phyloP scores from a whole-genome alignment of 495 filamentous ascomycete genomes.

The Monascus purpureus region DNA sequence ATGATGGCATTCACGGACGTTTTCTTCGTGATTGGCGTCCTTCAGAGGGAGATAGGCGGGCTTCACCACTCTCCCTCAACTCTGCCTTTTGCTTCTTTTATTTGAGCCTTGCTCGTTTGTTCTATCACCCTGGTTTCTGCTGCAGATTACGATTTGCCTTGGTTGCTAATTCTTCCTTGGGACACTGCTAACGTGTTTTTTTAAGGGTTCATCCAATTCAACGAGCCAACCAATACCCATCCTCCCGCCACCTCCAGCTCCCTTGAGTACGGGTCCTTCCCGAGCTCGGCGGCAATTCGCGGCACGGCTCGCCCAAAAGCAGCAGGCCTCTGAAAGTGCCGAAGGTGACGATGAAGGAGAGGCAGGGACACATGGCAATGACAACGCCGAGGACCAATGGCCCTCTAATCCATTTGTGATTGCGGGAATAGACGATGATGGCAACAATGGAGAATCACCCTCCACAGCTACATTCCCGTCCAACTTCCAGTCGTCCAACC shows the following conservation, averaged over 20 bases:
- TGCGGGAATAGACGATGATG: conserved; percentile 30
- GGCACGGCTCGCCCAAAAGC: conserved; percentile 63
- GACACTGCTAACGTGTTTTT: conserved; percentile 5
- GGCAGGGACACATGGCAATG: conserved; percentile 2
- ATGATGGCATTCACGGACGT: no score
- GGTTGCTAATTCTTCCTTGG: no score
- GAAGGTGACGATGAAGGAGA: conserved; percentile 10
- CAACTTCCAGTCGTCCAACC: conserved; percentile 19
- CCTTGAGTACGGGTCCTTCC: conserved; percentile 63
- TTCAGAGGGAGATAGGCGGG: no score
- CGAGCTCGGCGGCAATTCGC: conserved; percentile 78
- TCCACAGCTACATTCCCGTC: conserved; percentile 16
- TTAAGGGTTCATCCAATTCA: conserved; percentile 18
- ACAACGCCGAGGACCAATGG: conserved; percentile 19
- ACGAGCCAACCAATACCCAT: conserved; percentile 33
- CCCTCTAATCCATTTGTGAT: conserved; percentile 30
- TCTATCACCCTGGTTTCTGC: no score
- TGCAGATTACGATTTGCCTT: no score
- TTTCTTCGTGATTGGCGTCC: no score
- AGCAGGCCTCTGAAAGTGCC: conserved; percentile 34
- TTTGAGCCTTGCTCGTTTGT: no score
- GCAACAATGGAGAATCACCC: conserved; percentile 24
- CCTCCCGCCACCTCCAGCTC: conserved; percentile 31
- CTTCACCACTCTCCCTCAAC: no score
- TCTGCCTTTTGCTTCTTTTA: neutral